Evolutionary conservation across 1,139 yeast species (phyloP).

Genomic region (Lodderomyces elongisporus): DNA sequence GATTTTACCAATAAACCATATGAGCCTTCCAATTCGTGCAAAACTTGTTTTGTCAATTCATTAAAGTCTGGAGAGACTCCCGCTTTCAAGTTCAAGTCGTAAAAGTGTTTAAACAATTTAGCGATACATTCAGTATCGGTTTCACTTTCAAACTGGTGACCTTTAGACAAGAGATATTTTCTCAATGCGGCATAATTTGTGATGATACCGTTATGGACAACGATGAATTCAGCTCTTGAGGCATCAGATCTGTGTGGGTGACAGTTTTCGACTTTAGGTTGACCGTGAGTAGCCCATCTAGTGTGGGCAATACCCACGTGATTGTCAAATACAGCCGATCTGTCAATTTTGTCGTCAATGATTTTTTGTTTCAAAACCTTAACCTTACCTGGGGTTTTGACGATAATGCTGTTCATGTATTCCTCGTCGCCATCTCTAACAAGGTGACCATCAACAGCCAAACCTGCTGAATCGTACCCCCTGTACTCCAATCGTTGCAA

Average conservation of each 20-base stretch:
- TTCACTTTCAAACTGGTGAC: constrained; percentile 81
- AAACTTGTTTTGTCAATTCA: constrained; percentile 86
- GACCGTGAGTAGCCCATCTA: constrained; percentile 99
- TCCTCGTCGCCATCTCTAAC: constrained; percentile 29
- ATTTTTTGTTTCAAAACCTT: constrained; percentile 70
- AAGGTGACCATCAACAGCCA: constrained; percentile 88
- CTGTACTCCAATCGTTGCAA: constrained; percentile 92
- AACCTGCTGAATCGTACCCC: constrained; percentile 97
- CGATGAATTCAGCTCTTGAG: constrained; percentile 66
- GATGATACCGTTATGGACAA: constrained; percentile 97
- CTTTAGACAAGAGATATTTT: constrained; percentile 74
- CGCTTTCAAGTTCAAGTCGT: constrained; percentile 65
- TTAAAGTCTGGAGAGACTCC: constrained; percentile 64
- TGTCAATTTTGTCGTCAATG: constrained; percentile 49
- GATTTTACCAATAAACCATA: constrained; percentile 94
- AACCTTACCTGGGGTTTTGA: constrained; percentile 91
- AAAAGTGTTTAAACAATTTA: constrained; percentile 85
- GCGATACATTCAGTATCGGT: constrained; percentile 99
- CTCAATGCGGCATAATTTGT: constrained; percentile 91
- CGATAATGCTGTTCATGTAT: constrained; percentile 34
- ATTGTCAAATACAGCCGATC: constrained; percentile 62
- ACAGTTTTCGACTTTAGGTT: constrained; percentile 78
- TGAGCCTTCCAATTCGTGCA: constrained; percentile 94
- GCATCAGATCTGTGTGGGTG: constrained; percentile 95
- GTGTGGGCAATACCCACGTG: constrained; percentile 99